Percentiles rank a stretch among this genome's conserved stretches.
Evolutionary conservation across 2,329 filamentous ascomycete species (phyloP).

Genomic region (Colletotrichum falcatum): DNA sequence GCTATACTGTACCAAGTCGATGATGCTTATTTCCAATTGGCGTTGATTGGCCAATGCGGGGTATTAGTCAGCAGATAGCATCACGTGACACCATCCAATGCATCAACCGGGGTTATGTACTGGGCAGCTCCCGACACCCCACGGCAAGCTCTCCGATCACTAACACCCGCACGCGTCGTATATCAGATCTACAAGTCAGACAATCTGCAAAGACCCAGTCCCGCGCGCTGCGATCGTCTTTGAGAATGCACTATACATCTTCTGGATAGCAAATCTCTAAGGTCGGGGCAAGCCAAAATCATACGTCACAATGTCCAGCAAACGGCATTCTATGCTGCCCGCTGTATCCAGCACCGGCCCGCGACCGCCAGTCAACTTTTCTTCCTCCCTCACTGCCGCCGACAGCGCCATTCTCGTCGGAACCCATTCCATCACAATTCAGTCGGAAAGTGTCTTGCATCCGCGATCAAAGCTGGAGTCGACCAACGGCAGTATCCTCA

Average conservation of each 20-base stretch:
- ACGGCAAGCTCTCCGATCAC: slow-evolving; percentile 22
- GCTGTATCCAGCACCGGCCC: slow-evolving; percentile 65
- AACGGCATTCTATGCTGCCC: slow-evolving; percentile 69
- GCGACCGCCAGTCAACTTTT: slow-evolving; percentile 72
- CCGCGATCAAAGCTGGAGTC: slow-evolving; percentile 86
- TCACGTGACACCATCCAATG: slow-evolving; percentile 7
- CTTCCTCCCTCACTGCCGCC: slow-evolving; percentile 70
- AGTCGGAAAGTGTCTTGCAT: slow-evolving; percentile 84
- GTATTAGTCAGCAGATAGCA: slow-evolving; percentile 43
- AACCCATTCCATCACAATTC: slow-evolving; percentile 81
- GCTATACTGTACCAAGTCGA: slow-evolving; percentile 34
- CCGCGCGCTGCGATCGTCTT: slow-evolving; percentile 9
- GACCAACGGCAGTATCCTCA: slow-evolving; percentile 79
- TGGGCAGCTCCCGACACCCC: slow-evolving; percentile 14
- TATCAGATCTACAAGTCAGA: neutral
- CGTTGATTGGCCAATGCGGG: slow-evolving; percentile 57
- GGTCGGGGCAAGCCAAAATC: slow-evolving; percentile 34
- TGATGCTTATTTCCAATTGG: slow-evolving; percentile 40
- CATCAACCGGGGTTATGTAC: slow-evolving; percentile 39
- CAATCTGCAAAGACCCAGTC: neutral
- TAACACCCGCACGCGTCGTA: slow-evolving; percentile 24
- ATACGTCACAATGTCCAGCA: slow-evolving; percentile 54
- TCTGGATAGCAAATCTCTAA: slow-evolving; percentile 6
- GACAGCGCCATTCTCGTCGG: slow-evolving; percentile 75
- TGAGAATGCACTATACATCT: slow-evolving; percentile 25